Evolutionary conservation across 345 rosid species (phyloP).

Genomic region (Mallotus nudiflorus): DNA sequence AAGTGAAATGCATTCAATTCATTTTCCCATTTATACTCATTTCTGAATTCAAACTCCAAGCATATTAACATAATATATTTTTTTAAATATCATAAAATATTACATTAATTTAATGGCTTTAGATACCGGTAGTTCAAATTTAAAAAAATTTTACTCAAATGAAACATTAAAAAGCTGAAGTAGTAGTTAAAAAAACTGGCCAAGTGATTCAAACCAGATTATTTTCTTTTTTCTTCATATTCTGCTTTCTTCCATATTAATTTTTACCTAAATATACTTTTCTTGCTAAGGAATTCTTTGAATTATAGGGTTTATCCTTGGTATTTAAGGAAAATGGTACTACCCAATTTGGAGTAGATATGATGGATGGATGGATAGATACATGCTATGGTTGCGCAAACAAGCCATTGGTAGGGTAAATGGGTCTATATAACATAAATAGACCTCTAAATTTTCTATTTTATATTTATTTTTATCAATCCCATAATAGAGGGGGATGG

Average conservation of each 20-base stretch:
- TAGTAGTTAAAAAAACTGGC: no score
- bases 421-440: background rate
- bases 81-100: no score
- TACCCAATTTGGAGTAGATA: background rate
- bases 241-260: background rate
- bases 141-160: no score
- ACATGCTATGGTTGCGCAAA: slow-evolving; percentile 16
- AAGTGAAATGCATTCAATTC: no score
- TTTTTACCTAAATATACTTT: slow-evolving; percentile 7
- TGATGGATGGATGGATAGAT: no score
- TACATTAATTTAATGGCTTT: no score
- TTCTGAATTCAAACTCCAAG: no score
- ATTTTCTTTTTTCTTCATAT: background rate
- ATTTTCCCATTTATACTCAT: no score
- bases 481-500: slow-evolving; percentile 19
- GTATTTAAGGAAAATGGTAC: slow-evolving; percentile 6
- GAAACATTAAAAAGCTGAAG: no score
- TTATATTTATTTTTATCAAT: slow-evolving; percentile 10
- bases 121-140: no score
- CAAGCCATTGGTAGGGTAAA: background rate
- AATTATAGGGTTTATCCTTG: slow-evolving; percentile 5
- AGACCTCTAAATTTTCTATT: background rate
- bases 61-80: no score
- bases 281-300: slow-evolving; percentile 18
- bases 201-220: no score